Evolutionary conservation across 73 alveolate species (phyloP).

Genomic region (Tetrahymena malaccensis): DNA sequence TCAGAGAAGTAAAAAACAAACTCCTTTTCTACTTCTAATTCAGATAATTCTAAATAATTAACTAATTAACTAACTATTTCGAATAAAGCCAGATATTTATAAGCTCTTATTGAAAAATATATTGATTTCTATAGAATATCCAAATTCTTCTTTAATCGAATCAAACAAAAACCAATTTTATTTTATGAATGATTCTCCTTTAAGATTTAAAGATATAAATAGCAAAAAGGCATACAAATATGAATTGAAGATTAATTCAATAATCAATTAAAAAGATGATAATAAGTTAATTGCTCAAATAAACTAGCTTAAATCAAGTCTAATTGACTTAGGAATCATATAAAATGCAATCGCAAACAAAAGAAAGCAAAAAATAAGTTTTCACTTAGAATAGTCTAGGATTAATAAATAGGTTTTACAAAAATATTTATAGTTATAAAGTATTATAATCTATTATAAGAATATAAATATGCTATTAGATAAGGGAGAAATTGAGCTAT

Average conservation of each 20-base stretch:
- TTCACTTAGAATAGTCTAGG: too few species aligned
- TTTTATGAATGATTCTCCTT: neutral
- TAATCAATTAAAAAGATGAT: neutral
- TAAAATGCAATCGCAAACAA: too few species aligned
- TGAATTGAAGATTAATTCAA: neutral
- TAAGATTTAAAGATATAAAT: neutral
- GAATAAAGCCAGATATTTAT: neutral
- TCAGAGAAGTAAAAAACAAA: conserved; percentile 30
- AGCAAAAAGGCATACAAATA: neutral
- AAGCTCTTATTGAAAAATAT: neutral
- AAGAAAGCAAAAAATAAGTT: too few species aligned
- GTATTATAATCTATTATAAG: too few species aligned
- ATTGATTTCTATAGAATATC: neutral
- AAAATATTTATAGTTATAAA: too few species aligned
- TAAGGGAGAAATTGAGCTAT: too few species aligned
- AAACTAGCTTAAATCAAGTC: neutral
- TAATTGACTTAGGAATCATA: neutral
- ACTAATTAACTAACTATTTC: neutral
- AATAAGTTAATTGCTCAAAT: neutral
- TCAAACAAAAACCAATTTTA: neutral
- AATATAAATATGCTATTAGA: too few species aligned
- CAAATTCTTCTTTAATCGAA: neutral
- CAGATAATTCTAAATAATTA: neutral
- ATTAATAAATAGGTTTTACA: too few species aligned
- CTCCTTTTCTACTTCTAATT: neutral